Percentiles rank a stretch among this genome's conserved stretches.
Conservation (phyloP, 352 stramenopile genomes). For the Phytophthora niederhauseri region DNA sequence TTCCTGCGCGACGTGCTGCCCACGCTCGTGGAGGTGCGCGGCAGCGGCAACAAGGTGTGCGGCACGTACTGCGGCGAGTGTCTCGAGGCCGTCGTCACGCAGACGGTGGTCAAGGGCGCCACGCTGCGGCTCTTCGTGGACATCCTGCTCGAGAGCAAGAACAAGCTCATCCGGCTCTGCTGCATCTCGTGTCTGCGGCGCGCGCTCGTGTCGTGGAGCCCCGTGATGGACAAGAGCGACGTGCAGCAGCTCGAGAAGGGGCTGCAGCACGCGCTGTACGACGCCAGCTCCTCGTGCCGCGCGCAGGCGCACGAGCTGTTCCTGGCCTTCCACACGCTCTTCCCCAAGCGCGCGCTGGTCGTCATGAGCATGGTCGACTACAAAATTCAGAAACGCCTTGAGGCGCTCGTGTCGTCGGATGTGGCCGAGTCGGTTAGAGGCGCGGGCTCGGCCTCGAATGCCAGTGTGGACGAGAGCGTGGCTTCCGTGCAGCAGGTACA, state of each 20-base stretch:
- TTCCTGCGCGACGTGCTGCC: slow-evolving; percentile 78
- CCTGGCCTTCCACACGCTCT: slow-evolving; percentile 72
- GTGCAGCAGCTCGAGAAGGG: slow-evolving; percentile 84
- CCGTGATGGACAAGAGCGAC: slow-evolving; percentile 78
- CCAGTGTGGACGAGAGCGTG: slow-evolving; percentile 61
- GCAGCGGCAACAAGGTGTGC: slow-evolving; percentile 86
- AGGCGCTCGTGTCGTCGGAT: slow-evolving; percentile 54
- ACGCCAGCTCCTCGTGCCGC: slow-evolving; percentile 78
- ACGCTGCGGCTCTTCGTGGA: slow-evolving; percentile 80
- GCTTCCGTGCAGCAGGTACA: slow-evolving; percentile 32
- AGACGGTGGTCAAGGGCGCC: slow-evolving; percentile 75
- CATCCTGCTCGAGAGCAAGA: slow-evolving; percentile 78
- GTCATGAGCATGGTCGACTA: slow-evolving; percentile 77
- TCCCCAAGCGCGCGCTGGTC: slow-evolving; percentile 73
- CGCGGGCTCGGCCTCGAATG: slow-evolving; percentile 41
- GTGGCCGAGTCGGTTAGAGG: slow-evolving; percentile 32
- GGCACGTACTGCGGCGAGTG: slow-evolving; percentile 81
- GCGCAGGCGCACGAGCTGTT: slow-evolving; percentile 76
- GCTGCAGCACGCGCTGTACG: slow-evolving; percentile 72
- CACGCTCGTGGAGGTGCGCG: slow-evolving; percentile 77
- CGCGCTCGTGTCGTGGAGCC: slow-evolving; percentile 65
- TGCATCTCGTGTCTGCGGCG: slow-evolving; percentile 72
- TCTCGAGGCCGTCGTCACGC: slow-evolving; percentile 65
- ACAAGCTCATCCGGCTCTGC: slow-evolving; percentile 79
- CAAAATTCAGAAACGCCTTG: slow-evolving; percentile 84